phyloP scores from a whole-genome alignment of 176 grass and related monocot genomes.

The Oropetium thomaeum region DNA sequence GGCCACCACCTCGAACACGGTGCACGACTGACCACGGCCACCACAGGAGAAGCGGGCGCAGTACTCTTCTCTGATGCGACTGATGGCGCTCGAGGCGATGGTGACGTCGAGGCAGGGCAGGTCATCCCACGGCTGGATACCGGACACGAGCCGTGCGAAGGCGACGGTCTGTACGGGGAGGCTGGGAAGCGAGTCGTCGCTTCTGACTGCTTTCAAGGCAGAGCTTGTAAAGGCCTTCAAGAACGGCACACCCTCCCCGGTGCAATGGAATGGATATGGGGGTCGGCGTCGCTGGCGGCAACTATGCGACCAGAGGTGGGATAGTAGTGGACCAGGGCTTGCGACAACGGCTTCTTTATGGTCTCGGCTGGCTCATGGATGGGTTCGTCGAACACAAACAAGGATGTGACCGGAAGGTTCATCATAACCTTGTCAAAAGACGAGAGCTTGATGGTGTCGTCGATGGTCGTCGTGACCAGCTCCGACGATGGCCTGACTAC shows the following conservation, averaged over 20 bases:
- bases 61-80: background rate
- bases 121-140: too few species aligned
- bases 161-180: too few species aligned
- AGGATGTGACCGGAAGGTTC: background rate
- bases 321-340: constrained; percentile 40
- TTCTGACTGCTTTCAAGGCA: constrained; percentile 18
- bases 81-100: background rate
- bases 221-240: constrained; percentile 13
- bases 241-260: constrained; percentile 23
- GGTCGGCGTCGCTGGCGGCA: too few species aligned
- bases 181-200: constrained; percentile 12
- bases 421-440: too few species aligned
- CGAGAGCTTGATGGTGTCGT: too few species aligned
- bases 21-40: background rate
- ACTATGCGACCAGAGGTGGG: constrained; percentile 32
- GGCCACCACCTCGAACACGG: background rate
- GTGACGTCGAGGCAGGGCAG: too few species aligned
- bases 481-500: too few species aligned
- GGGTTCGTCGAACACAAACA: constrained; percentile 17
- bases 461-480: too few species aligned
- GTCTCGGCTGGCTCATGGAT: constrained; percentile 2
- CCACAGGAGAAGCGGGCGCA: background rate
- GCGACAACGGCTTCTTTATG: constrained; percentile 6
- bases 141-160: too few species aligned
- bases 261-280: constrained; percentile 22